Base-by-base conservation (phyloP, 2,329 filamentous ascomycete genomes). In the Ophidiomyces ophidiicola region DNA sequence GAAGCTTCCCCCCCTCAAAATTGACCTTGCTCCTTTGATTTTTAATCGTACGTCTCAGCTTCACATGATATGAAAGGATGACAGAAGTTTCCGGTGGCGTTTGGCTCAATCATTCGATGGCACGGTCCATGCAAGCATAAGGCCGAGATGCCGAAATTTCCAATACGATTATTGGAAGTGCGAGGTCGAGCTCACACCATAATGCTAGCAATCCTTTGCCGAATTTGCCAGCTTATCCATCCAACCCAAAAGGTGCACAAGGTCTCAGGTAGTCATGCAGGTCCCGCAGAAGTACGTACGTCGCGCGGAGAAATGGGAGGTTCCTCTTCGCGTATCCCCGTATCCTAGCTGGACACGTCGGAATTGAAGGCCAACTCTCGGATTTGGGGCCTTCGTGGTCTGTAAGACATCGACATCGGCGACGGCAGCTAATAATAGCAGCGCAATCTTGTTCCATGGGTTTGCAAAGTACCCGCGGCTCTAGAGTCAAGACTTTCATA, bases 361-460 rank as follows among this genome's bases (percentile, higher is more conserved):
- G n/a, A 33, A 33, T n/a, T 31, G 29, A 12, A 12, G 18, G 7
- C 2, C 17, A 33, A 36, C 34, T 25, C 34, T 29, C 17, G 34
- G 28, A 20, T 18, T 20, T 36, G 25, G n/a, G n/a, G n/a, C 34
- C 28, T 36, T 29, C 30, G 34, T 12, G 11, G 34, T 15, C 7
- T 35, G 20, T 36, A 25, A 36, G 34, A 36, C 34, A 36, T 36
- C 18, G 8, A 8, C 24, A 30, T 10, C 11, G n/a, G 24, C 17
- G 24, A 25, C 1, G 15, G 11, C 19, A n/a, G 25, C 34, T 36
- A 36, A 36, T 19, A 29, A 36, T 36, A 36, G 34, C n/a, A n/a
- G n/a, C n/a, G n/a, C n/a, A n/a, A n/a, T n/a, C n/a, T n/a, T n/a
- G n/a, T n/a, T n/a, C n/a, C n/a, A n/a, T n/a, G n/a, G n/a, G n/a